These are phyloP conservation scores for Protea cynaroides DNA, from an alignment of 164 flowering plant genomes.

Conservation along the genomic window DNA sequence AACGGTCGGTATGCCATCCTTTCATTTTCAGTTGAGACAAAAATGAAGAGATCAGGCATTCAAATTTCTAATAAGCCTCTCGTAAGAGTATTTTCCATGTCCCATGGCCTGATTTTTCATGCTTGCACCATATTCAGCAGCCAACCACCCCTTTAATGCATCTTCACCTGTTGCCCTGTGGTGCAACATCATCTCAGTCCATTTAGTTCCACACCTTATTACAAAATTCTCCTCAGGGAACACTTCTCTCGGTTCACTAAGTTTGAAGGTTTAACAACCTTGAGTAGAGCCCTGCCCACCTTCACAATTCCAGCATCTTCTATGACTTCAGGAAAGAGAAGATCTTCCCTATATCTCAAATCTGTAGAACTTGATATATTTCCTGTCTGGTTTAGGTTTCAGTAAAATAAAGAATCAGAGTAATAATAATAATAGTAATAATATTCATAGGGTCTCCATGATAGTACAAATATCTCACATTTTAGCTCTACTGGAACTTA, in stretches of 20 bases:
- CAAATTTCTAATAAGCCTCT: slow-evolving; percentile 72
- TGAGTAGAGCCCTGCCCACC: slow-evolving; percentile 63
- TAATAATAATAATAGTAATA: not conserved
- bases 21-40: slow-evolving; percentile 56
- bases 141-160: slow-evolving; percentile 89
- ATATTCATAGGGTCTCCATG: no score
- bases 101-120: slow-evolving; percentile 27
- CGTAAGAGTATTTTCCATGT: slow-evolving; percentile 17
- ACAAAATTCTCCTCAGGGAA: slow-evolving; percentile 77
- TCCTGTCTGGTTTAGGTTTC: slow-evolving; percentile 55
- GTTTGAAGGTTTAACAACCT: slow-evolving; percentile 59
- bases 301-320: slow-evolving; percentile 83
- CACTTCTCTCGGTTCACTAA: slow-evolving; percentile 40
- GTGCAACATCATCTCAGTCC: slow-evolving; percentile 73
- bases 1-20: slow-evolving; percentile 97
- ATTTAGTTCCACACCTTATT: slow-evolving; percentile 32
- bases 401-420: not conserved
- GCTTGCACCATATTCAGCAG: slow-evolving; percentile 76
- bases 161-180: slow-evolving; percentile 85
- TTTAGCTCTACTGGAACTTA: no score
- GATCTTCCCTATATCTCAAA: slow-evolving; percentile 80
- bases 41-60: slow-evolving; percentile 43
- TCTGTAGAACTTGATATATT: slow-evolving; percentile 79
- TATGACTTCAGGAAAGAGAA: slow-evolving; percentile 66
- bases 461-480: no score